These are phyloP conservation scores for Serendipita sp. DNA, from an alignment of 768 basidiomycete species.

Conservation along the genomic window DNA sequence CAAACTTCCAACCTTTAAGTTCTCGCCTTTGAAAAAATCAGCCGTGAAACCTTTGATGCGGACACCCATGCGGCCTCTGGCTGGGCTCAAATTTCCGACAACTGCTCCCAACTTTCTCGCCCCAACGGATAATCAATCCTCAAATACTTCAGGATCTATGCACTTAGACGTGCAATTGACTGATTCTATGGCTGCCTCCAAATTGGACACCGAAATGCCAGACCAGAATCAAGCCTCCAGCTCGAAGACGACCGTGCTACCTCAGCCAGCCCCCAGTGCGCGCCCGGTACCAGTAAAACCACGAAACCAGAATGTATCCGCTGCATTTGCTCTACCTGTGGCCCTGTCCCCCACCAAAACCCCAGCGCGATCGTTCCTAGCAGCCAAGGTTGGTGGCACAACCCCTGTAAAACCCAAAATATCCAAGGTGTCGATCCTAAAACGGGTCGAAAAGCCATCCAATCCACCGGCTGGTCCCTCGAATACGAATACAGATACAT, in stretches of 20 bases:
- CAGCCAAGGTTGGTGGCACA: neutral
- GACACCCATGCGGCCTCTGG: neutral
- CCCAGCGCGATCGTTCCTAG: neutral
- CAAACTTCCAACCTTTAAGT: neutral
- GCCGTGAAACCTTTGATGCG: neutral
- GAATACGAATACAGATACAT: neutral
- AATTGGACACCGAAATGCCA: neutral
- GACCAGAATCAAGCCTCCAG: neutral
- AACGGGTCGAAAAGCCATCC: neutral
- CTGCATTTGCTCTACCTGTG: neutral
- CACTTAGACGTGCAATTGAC: neutral
- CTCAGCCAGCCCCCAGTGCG: neutral
- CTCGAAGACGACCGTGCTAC: neutral
- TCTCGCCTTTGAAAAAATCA: neutral
- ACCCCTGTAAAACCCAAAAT: neutral
- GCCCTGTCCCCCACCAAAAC: neutral
- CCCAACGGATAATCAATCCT: neutral
- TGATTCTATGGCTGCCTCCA: neutral
- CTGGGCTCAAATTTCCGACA: neutral
- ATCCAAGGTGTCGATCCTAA: neutral
- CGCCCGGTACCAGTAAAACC: neutral
- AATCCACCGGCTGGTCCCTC: neutral
- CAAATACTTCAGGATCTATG: neutral
- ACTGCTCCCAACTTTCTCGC: neutral
- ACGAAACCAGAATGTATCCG: conserved; percentile 4